These are phyloP conservation scores for Rhodotorula mucilaginosa DNA, from an alignment of 1,284 basidiomycete genomes.

Conservation along the genomic window DNA sequence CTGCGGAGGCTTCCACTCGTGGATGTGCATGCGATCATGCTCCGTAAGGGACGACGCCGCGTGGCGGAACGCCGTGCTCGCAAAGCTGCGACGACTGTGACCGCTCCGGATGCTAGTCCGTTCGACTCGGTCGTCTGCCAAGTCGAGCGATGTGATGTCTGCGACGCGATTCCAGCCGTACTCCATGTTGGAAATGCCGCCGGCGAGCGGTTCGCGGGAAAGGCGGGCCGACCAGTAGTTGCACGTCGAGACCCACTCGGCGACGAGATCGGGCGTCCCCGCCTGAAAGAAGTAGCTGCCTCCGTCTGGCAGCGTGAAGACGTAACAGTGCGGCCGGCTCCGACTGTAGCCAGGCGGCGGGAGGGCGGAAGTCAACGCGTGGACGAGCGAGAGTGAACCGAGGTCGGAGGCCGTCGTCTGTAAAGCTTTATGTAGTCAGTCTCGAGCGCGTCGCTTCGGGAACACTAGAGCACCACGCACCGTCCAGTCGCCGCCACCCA, in stretches of 20 bases:
- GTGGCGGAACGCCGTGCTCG: slow-evolving; percentile 1
- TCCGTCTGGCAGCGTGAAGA: slow-evolving; percentile 82
- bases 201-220: slow-evolving; percentile 87
- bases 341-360: slow-evolving; percentile 89
- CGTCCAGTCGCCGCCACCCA: slow-evolving; percentile 91
- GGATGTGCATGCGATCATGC: slow-evolving; percentile 71
- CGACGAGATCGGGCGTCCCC: slow-evolving; percentile 92
- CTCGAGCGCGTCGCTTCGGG: background rate
- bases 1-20: slow-evolving; percentile 90
- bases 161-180: slow-evolving; percentile 85
- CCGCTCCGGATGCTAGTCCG: slow-evolving; percentile 38
- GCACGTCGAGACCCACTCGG: slow-evolving; percentile 97
- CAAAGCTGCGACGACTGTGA: slow-evolving; percentile 9
- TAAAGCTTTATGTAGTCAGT: slow-evolving; percentile 3
- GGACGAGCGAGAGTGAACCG: slow-evolving; percentile 76
- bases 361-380: slow-evolving; percentile 80
- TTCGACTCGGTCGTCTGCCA: slow-evolving; percentile 35
- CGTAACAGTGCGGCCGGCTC: slow-evolving; percentile 88
- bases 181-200: slow-evolving; percentile 97
- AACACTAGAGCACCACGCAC: slow-evolving; percentile 55
- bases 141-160: background rate
- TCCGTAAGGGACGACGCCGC: slow-evolving; percentile 38
- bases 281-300: slow-evolving; percentile 95
- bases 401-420: slow-evolving; percentile 78
- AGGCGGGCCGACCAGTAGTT: slow-evolving; percentile 97